Percentiles rank a stretch among this genome's conserved stretches.
Conservation (phyloP, 192 early-diverging fungal species). For the Tieghemiomyces parasiticus region DNA sequence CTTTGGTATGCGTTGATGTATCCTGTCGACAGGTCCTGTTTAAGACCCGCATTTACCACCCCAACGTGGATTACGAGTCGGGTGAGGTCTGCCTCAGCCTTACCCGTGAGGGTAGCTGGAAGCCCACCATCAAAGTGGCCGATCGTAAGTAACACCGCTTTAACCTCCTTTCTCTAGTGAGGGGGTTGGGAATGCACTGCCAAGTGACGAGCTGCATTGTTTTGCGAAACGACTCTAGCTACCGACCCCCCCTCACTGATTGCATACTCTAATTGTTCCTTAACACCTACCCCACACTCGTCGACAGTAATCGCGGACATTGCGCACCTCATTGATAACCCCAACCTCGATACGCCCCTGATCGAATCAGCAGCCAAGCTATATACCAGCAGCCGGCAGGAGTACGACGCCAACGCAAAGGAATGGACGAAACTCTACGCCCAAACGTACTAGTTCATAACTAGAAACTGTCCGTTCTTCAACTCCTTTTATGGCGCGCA, state of each 20-base stretch:
- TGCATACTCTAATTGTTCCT: too few relatives aligned
- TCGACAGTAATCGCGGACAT: neutral
- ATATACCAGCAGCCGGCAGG: neutral
- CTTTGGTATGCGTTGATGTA: too few relatives aligned
- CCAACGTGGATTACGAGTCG: slow-evolving; percentile 1
- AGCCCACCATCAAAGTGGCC: slow-evolving; percentile 1
- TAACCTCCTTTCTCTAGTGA: too few relatives aligned
- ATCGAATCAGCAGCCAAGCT: slow-evolving; percentile 1
- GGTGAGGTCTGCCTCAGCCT: neutral
- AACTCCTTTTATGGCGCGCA: too few relatives aligned
- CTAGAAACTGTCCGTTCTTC: too few relatives aligned
- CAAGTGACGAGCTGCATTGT: too few relatives aligned
- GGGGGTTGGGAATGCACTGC: too few relatives aligned
- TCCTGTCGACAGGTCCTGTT: neutral
- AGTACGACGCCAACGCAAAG: neutral
- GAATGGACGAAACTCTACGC: neutral
- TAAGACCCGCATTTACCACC: slow-evolving; percentile 8
- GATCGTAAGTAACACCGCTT: neutral
- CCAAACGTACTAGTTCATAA: too few relatives aligned
- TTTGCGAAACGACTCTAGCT: too few relatives aligned
- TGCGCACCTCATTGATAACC: neutral
- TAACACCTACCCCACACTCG: too few relatives aligned
- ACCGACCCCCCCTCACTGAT: too few relatives aligned
- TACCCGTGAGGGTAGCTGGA: neutral
- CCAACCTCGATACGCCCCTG: slow-evolving; percentile 1